Conservation (phyloP, 352 stramenopile genomes). For the Globisporangium recalcitrans region DNA sequence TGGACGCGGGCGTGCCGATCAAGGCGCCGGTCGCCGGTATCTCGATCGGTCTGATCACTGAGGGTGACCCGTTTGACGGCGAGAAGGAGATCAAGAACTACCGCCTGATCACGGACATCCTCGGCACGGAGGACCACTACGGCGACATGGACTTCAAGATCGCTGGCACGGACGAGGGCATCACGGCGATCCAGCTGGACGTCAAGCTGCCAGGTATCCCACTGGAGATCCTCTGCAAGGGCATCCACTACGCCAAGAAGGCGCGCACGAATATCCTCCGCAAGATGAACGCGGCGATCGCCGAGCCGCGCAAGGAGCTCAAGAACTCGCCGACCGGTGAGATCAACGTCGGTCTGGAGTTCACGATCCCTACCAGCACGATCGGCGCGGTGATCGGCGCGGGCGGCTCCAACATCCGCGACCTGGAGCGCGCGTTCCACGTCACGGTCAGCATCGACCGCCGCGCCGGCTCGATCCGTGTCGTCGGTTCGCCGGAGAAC, state of each 20-base stretch:
- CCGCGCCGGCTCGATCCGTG: slow-evolving; percentile 77
- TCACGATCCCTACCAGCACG: slow-evolving; percentile 40
- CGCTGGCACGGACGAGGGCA: slow-evolving; percentile 81
- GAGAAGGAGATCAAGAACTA: slow-evolving; percentile 72
- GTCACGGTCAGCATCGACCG: slow-evolving; percentile 77
- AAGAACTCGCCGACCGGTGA: slow-evolving; percentile 39
- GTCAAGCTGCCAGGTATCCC: slow-evolving; percentile 92
- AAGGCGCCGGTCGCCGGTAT: slow-evolving; percentile 92
- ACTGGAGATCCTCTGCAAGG: slow-evolving; percentile 79
- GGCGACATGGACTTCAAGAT: slow-evolving; percentile 99
- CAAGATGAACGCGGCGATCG: slow-evolving; percentile 79
- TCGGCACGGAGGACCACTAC: slow-evolving; percentile 96
- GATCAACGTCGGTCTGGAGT: slow-evolving; percentile 54
- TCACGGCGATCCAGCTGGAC: slow-evolving; percentile 96
- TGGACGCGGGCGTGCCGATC: slow-evolving; percentile 96
- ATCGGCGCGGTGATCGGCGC: slow-evolving; percentile 73
- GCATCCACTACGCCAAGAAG: slow-evolving; percentile 78
- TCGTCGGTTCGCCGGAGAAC: slow-evolving; percentile 80
- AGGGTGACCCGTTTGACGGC: slow-evolving; percentile 60
- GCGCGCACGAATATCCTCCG: slow-evolving; percentile 76
- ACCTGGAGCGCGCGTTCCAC: slow-evolving; percentile 59
- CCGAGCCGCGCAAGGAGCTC: slow-evolving; percentile 45
- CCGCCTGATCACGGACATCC: slow-evolving; percentile 95
- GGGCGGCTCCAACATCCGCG: slow-evolving; percentile 67
- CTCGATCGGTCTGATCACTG: slow-evolving; percentile 89